Percentiles rank a stretch among this genome's conserved stretches.
Evolutionary conservation across 306 rosid species (phyloP).

Genomic region (Cyclanthera cordifolia): DNA sequence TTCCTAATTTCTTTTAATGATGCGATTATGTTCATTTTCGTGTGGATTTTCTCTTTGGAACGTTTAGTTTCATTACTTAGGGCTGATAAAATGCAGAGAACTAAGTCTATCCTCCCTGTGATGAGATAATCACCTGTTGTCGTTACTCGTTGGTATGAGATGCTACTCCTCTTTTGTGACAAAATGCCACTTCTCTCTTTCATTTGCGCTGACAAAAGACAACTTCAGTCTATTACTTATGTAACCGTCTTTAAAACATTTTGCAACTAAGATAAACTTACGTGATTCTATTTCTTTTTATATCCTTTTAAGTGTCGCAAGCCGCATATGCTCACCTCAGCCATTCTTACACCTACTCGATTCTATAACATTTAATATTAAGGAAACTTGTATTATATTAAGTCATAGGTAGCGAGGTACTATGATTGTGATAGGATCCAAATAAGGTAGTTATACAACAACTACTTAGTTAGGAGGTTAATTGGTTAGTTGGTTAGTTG

Average conservation of each 20-base stretch:
- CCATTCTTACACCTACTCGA: no score
- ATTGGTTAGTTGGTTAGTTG: no score
- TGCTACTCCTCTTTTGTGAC: not conserved
- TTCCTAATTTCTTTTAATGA: constrained; percentile 5
- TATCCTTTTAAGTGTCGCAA: no score
- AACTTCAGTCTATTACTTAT: not conserved
- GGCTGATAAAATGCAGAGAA: not conserved
- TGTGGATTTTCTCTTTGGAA: not conserved
- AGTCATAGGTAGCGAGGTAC: no score
- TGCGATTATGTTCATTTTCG: not conserved
- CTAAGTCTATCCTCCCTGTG: not conserved
- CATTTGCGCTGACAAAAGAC: not conserved
- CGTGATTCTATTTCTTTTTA: no score
- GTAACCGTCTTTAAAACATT: not conserved
- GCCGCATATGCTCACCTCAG: no score
- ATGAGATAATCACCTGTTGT: not conserved
- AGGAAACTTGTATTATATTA: no score
- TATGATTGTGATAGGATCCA: no score
- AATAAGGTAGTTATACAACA: no score
- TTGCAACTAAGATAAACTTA: not conserved
- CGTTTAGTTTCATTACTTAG: not conserved
- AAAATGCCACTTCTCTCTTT: not conserved
- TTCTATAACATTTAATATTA: no score
- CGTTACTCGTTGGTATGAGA: not conserved
- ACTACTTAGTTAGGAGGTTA: no score